Percentiles rank a stretch among this genome's conserved stretches.
Conservation (phyloP, 768 basidiomycete genomes). For the Russula sp. region DNA sequence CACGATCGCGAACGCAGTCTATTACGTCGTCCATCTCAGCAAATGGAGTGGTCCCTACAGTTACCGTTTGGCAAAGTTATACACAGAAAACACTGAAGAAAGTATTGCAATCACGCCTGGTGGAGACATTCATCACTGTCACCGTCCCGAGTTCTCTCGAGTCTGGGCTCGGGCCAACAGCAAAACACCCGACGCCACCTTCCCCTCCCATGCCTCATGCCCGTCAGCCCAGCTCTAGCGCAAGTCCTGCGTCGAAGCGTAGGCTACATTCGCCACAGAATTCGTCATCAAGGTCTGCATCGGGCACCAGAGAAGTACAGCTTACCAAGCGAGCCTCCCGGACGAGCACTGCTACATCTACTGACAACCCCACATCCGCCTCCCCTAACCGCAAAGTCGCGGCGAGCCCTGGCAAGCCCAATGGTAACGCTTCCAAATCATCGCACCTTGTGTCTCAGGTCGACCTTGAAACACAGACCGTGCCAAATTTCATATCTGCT, state of each 20-base stretch:
- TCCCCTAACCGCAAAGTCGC: constrained; percentile 3
- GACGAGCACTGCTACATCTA: background rate
- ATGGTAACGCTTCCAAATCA: constrained; percentile 10
- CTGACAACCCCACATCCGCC: constrained; percentile 1
- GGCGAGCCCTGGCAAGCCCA: background rate
- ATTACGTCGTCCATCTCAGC: constrained; percentile 12
- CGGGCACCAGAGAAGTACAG: constrained; percentile 8
- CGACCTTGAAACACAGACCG: constrained; percentile 22
- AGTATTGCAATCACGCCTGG: constrained; percentile 63
- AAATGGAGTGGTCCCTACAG: constrained; percentile 25
- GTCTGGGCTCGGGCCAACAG: background rate
- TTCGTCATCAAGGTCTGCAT: background rate
- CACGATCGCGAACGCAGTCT: constrained; percentile 17
- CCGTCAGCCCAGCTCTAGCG: constrained; percentile 6
- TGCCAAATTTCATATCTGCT: constrained; percentile 70
- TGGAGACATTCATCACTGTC: constrained; percentile 71
- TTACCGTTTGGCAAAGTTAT: constrained; percentile 42
- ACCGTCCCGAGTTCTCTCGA: constrained; percentile 30
- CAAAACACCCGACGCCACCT: constrained; percentile 1
- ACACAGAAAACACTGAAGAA: constrained; percentile 67
- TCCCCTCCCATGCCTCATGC: background rate
- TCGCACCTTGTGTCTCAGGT: constrained; percentile 4
- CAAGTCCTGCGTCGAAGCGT: constrained; percentile 10
- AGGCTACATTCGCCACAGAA: background rate
- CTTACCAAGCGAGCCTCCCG: constrained; percentile 3